Conservation (phyloP, 2,329 filamentous ascomycete genomes). For the Bimuria novae-zelandiae region DNA sequence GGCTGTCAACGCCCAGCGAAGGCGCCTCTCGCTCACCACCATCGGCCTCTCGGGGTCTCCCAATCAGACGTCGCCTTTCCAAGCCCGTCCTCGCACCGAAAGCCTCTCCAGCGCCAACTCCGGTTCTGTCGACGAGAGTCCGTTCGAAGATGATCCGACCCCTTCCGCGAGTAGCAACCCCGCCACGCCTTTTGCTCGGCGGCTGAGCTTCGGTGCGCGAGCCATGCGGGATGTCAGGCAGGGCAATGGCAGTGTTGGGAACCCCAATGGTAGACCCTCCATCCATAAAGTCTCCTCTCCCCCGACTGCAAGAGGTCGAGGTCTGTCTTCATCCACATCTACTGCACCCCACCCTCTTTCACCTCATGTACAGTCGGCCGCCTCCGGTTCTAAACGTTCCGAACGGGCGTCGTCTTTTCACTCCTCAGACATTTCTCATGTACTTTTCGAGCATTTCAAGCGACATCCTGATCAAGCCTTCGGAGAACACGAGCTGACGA, state of each 20-base stretch:
- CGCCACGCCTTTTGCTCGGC: conserved; percentile 75
- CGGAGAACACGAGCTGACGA: conserved; percentile 66
- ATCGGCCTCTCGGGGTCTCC: conserved; percentile 53
- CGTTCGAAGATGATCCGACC: conserved; percentile 61
- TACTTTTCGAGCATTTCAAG: conserved; percentile 36
- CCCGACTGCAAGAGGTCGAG: conserved; percentile 61
- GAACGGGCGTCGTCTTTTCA: conserved; percentile 30
- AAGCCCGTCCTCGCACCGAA: conserved; percentile 48
- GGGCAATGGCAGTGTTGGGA: conserved; percentile 55
- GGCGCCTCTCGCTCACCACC: conserved; percentile 56
- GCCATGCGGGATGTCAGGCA: conserved; percentile 73
- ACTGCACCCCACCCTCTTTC: conserved; percentile 32
- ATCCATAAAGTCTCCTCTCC: conserved; percentile 55
- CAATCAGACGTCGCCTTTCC: conserved; percentile 50
- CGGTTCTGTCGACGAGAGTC: conserved; percentile 54
- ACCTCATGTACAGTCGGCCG: conserved; percentile 27
- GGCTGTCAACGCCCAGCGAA: conserved; percentile 54
- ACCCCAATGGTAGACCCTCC: conserved; percentile 66
- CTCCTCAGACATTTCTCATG: conserved; percentile 30
- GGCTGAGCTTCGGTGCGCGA: conserved; percentile 87
- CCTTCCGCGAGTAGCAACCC: conserved; percentile 62
- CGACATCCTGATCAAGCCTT: conserved; percentile 36
- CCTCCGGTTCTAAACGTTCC: conserved; percentile 23
- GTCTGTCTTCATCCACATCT: conserved; percentile 57
- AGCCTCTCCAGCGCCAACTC: conserved; percentile 55